Percentiles rank a stretch among this genome's conserved stretches.
These are phyloP conservation scores for Astrothelium subdiscretum DNA, from an alignment of 495 filamentous ascomycete genomes.

Conservation along the genomic window DNA sequence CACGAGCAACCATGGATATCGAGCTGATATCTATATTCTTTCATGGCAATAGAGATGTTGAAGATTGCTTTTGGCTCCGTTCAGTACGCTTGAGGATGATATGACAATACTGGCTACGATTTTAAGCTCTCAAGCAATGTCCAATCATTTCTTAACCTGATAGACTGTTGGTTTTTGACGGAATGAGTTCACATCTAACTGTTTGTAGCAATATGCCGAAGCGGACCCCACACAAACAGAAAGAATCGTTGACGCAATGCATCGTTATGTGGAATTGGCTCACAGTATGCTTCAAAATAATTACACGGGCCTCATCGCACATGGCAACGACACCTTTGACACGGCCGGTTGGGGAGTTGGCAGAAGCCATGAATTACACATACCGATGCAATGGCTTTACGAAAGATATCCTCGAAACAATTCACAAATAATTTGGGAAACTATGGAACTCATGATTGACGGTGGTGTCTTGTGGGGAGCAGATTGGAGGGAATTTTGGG, in stretches of 20 bases:
- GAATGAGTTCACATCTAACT: not conserved
- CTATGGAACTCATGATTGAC: constrained; percentile 34
- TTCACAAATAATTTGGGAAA: constrained; percentile 29
- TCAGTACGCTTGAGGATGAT: no score
- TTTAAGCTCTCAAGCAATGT: no score
- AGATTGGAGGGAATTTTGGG: not conserved
- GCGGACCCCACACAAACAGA: constrained; percentile 29
- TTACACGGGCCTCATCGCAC: constrained; percentile 36
- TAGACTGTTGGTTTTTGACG: not conserved
- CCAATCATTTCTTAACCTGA: no score
- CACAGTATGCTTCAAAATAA: constrained; percentile 40
- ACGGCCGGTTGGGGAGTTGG: constrained; percentile 33
- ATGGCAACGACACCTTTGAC: constrained; percentile 29
- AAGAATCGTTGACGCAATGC: constrained; percentile 28
- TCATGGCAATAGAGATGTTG: no score
- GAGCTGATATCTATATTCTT: no score
- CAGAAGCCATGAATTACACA: constrained; percentile 41
- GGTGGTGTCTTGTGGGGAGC: constrained; percentile 32
- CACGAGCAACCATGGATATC: no score
- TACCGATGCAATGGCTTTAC: constrained; percentile 44
- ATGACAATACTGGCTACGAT: no score
- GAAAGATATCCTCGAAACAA: constrained; percentile 34
- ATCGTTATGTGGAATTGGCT: constrained; percentile 29
- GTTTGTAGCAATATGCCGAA: constrained; percentile 24
- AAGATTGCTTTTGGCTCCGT: no score